These are phyloP conservation scores for Ceratobasidium sp. DNA, from an alignment of 1,284 basidiomycete genomes.

Conservation along the genomic window DNA sequence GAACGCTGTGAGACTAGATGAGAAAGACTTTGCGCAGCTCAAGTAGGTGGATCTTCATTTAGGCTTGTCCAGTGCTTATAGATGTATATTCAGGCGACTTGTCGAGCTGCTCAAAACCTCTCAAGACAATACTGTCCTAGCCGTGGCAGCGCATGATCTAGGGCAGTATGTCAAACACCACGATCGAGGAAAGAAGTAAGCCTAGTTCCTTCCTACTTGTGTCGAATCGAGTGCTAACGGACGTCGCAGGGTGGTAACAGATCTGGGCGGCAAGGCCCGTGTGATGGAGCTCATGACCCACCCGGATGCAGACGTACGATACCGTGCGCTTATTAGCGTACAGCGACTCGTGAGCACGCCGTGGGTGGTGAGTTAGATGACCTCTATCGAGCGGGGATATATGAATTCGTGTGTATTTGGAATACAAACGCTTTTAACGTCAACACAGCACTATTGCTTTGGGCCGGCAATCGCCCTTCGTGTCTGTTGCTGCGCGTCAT, in stretches of 20 bases:
- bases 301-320: constrained; percentile 88
- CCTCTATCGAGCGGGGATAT: neutral
- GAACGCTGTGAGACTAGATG: constrained; percentile 87
- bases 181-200: constrained; percentile 90
- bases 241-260: constrained; percentile 74
- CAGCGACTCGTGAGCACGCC: constrained; percentile 85
- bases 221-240: neutral
- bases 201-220: constrained; percentile 37
- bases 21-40: constrained; percentile 82
- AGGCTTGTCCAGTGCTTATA: neutral
- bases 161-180: constrained; percentile 93
- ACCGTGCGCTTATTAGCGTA: constrained; percentile 88
- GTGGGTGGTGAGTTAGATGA: constrained; percentile 61
- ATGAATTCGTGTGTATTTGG: constrained; percentile 32
- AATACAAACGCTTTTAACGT: constrained; percentile 37
- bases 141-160: constrained; percentile 92
- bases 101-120: constrained; percentile 80
- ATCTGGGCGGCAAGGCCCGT: constrained; percentile 87
- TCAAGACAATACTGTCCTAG: constrained; percentile 79
- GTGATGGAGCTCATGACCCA: constrained; percentile 97
- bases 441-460: constrained; percentile 24
- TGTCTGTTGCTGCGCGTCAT: constrained; percentile 80
- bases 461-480: constrained; percentile 71
- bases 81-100: constrained; percentile 55
- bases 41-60: constrained; percentile 65